Conservation (phyloP, 371 early-diverging fungal genomes). For the Catenaria anguillulae region DNA sequence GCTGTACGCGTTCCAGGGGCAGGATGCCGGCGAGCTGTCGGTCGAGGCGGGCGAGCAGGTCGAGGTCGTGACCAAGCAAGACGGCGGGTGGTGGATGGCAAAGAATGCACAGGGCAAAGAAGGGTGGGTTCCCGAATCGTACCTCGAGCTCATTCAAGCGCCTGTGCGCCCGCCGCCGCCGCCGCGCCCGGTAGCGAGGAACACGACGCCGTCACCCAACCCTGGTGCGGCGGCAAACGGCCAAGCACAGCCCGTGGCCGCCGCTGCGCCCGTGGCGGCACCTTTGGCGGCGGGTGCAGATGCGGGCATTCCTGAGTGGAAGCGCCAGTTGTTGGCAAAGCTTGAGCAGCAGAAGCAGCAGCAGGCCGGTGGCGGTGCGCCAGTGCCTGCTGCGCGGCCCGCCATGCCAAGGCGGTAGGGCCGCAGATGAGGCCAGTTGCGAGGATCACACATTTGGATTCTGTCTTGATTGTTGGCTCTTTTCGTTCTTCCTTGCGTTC, state of each 20-base stretch:
- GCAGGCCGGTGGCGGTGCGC: neutral
- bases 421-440: too few relatives aligned
- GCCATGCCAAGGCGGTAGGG: too few relatives aligned
- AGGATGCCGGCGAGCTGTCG: constrained; percentile 47
- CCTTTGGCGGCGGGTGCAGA: neutral
- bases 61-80: constrained; percentile 60
- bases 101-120: constrained; percentile 45
- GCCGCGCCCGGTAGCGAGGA: neutral
- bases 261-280: neutral
- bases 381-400: too few relatives aligned
- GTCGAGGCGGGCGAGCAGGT: constrained; percentile 50
- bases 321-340: neutral
- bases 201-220: neutral
- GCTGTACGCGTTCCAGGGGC: constrained; percentile 51
- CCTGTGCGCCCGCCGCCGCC: constrained; percentile 27
- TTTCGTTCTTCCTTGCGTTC: too few relatives aligned
- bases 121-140: constrained; percentile 77
- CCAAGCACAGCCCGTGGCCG: too few relatives aligned
- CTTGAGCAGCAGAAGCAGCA: neutral
- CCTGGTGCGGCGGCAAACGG: neutral
- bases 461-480: too few relatives aligned
- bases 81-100: constrained; percentile 78
- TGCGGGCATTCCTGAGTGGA: neutral
- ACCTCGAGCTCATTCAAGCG: constrained; percentile 43
- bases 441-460: too few relatives aligned